A percentile compares a stretch with the other conserved stretches of the same genome.
phyloP scores from a whole-genome alignment of 2,329 filamentous ascomycete genomes.

The Sporothrix phasma region DNA sequence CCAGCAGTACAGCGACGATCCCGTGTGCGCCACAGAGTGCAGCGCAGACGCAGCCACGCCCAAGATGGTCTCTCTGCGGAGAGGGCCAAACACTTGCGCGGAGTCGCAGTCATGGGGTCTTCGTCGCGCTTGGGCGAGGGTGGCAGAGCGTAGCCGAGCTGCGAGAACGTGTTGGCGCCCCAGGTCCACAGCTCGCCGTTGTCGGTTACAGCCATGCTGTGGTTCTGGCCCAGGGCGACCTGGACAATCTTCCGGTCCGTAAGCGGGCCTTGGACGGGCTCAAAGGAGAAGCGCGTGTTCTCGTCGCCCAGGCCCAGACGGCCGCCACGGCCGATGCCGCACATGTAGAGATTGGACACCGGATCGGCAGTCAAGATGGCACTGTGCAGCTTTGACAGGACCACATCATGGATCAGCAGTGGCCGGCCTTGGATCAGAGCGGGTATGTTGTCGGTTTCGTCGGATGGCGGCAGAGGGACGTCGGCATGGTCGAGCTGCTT shows the following conservation, averaged over 20 bases:
- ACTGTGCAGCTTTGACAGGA: conserved; percentile 84
- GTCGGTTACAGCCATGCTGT: conserved; percentile 76
- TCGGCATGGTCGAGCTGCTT: neutral
- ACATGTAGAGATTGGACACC: conserved; percentile 83
- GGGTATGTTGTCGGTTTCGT: conserved; percentile 49
- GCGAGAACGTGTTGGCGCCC: conserved; percentile 78
- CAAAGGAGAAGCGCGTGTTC: conserved; percentile 77
- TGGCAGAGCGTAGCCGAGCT: conserved; percentile 76
- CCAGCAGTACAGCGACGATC: conserved; percentile 77
- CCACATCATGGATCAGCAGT: conserved; percentile 67
- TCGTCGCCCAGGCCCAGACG: conserved; percentile 84
- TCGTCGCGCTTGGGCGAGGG: conserved; percentile 59
- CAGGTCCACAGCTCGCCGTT: conserved; percentile 89
- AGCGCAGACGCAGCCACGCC: conserved; percentile 82
- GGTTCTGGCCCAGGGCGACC: conserved; percentile 84
- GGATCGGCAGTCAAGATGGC: conserved; percentile 81
- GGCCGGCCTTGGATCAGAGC: conserved; percentile 61
- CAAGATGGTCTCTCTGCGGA: conserved; percentile 75
- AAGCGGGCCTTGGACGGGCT: conserved; percentile 68
- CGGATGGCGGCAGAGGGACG: conserved; percentile 18
- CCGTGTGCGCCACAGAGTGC: conserved; percentile 83
- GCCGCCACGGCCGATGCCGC: conserved; percentile 83
- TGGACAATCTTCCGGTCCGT: conserved; percentile 62
- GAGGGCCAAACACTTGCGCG: conserved; percentile 83
- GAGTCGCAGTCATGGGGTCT: conserved; percentile 69